Evolutionary conservation across 768 basidiomycete genomes (phyloP), one percentile per base, ranked within the genome.

Genomic region (Leucosporidium scottii): DNA sequence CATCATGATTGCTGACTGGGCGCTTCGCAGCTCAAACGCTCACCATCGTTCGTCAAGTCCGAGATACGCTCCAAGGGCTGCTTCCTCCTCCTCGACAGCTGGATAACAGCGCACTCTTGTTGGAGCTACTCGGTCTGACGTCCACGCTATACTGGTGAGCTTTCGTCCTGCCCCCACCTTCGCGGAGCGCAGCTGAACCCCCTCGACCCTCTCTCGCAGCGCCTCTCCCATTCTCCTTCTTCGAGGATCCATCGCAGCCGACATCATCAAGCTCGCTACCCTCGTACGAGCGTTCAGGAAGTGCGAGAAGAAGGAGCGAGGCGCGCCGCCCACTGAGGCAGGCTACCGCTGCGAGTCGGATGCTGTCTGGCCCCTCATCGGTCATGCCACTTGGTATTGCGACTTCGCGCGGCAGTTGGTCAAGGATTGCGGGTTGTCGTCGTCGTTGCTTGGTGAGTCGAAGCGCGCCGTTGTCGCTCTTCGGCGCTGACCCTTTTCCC

Each of bases 331-430:
- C 3, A 44, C 39, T 13, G 48, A 49, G 2, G n/a, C 4, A 13
- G 30, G 20, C 20, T 53, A 21, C 36, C 31, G 49, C 27, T 34
- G 56, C 34, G 56, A 49, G 30, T 39, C 36, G 23, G 66, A 67
- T 58, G 57, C 61, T 2, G 25, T 59, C 3, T 67, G 66, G 66
- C 66, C 66, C 2, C 28, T 63, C 6, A 60, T 63, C 10, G 66
- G 57, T 1, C 21, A 58, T 4, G 36, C 30, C 6, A 57, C 17
- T 20, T 67, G 66, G 66, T 54, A 53, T 30, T 55, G 50, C 15
- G 34, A 25, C 39, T 59, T 59, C n/a, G 25, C 25, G 12, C 10
- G n/a, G 36, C 39, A 39, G 20, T 18, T 59, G 1, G 58, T 13
- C 17, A 31, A 31, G 28, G 56, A 57, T 20, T 31, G 30, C 15